Percentiles rank a stretch among this genome's conserved stretches.
Evolutionary conservation across 306 rosid species (phyloP).

Genomic region (Malus domestica): DNA sequence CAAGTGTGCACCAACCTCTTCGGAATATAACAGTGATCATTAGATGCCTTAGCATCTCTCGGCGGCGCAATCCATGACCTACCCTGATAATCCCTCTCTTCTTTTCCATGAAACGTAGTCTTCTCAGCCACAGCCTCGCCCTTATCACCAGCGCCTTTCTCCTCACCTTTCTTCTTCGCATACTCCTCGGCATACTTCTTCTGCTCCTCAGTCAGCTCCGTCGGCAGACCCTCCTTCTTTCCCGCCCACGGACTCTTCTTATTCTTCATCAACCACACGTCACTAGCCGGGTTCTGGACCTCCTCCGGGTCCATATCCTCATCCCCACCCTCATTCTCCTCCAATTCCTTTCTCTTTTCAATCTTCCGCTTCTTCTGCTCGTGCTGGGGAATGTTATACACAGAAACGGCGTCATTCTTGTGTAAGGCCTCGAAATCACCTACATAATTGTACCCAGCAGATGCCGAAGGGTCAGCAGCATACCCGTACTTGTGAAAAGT

Average conservation of each 20-base stretch:
- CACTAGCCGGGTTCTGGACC: constrained; percentile 67
- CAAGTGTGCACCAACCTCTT: constrained; percentile 96
- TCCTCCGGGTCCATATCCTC: constrained; percentile 21
- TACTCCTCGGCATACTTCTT: constrained; percentile 85
- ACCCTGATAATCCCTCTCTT: constrained; percentile 93
- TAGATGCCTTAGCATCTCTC: constrained; percentile 80
- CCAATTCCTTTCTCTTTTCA: constrained; percentile 42
- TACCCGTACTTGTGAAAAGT: constrained; percentile 82
- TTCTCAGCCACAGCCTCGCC: constrained; percentile 63
- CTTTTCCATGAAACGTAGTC: constrained; percentile 90
- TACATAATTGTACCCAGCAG: constrained; percentile 57
- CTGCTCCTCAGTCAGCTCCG: constrained; percentile 83
- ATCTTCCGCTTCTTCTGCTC: constrained; percentile 68
- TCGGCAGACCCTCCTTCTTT: constrained; percentile 71
- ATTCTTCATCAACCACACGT: constrained; percentile 75
- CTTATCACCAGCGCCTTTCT: constrained; percentile 68
- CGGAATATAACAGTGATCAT: constrained; percentile 90
- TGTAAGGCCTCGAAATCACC: constrained; percentile 63
- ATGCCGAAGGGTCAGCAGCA: constrained; percentile 86
- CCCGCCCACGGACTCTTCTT: constrained; percentile 94
- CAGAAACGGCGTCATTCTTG: constrained; percentile 60
- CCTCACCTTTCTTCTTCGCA: constrained; percentile 73
- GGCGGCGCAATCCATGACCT: constrained; percentile 97
- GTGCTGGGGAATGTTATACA: constrained; percentile 68
- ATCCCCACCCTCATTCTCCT: constrained; percentile 13